phyloP scores from a whole-genome alignment of 1,139 yeast genomes.

The Hansenula lynferdii region DNA sequence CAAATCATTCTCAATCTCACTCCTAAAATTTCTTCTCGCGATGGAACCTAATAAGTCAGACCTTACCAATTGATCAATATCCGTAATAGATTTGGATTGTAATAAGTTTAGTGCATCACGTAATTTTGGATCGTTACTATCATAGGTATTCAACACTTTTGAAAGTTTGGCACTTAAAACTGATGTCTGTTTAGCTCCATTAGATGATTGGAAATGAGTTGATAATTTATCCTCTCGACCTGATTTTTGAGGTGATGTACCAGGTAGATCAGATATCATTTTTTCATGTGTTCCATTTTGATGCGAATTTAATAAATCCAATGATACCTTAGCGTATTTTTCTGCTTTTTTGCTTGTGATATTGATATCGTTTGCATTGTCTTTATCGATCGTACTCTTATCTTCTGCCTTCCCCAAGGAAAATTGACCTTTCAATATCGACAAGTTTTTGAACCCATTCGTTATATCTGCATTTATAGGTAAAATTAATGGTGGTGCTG shows the following conservation, averaged over 20 bases:
- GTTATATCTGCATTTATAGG: slow-evolving; percentile 19
- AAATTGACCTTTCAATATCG: slow-evolving; percentile 12
- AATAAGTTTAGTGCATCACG: slow-evolving; percentile 44
- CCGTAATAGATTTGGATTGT: slow-evolving; percentile 35
- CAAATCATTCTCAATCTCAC: slow-evolving; percentile 68
- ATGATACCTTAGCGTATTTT: slow-evolving; percentile 19
- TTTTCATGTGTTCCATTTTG: slow-evolving; percentile 1
- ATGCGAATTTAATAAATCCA: slow-evolving; percentile 12
- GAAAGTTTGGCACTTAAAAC: slow-evolving; percentile 43
- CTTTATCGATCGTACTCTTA: neutral
- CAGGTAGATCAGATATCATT: slow-evolving; percentile 9
- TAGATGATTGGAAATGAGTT: slow-evolving; percentile 6
- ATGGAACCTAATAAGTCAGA: slow-evolving; percentile 56
- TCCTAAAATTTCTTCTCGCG: slow-evolving; percentile 54
- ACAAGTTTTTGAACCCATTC: slow-evolving; percentile 17
- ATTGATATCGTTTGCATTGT: neutral
- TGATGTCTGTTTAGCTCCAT: slow-evolving; percentile 15
- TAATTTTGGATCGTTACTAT: slow-evolving; percentile 41
- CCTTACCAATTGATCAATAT: slow-evolving; percentile 37
- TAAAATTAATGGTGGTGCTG: slow-evolving; percentile 22
- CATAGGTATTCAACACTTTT: slow-evolving; percentile 43
- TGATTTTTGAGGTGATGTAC: neutral
- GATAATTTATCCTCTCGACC: neutral
- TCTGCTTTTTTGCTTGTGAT: slow-evolving; percentile 15
- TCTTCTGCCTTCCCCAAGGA: neutral